phyloP scores from a whole-genome alignment of 202 grass and related monocot species.

The Eragrostis tef region DNA sequence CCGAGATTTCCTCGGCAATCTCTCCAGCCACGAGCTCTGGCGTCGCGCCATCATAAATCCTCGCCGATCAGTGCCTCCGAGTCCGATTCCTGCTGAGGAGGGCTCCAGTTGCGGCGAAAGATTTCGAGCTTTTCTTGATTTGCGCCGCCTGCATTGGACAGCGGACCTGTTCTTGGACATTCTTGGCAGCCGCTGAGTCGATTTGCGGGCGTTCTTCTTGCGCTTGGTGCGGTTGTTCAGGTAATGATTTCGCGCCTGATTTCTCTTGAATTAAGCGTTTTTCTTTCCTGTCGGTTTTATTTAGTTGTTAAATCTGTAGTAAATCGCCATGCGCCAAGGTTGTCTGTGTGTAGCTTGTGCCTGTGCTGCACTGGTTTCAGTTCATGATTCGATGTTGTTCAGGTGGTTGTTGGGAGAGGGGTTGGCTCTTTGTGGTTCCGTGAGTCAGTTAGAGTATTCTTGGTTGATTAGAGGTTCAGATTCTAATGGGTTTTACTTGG shows the following conservation, averaged over 20 bases:
- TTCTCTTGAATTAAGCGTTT: slow-evolving; percentile 28
- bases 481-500: slow-evolving; percentile 36
- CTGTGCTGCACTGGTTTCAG: slow-evolving; percentile 2
- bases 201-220: slow-evolving; percentile 40
- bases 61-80: background rate
- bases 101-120: background rate
- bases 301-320: slow-evolving; percentile 22
- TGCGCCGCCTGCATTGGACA: slow-evolving; percentile 22
- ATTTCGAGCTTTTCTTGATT: slow-evolving; percentile 37
- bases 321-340: background rate
- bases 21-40: slow-evolving; percentile 16
- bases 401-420: background rate
- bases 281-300: background rate
- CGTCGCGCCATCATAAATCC: slow-evolving; percentile 6
- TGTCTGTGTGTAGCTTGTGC: background rate
- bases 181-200: slow-evolving; percentile 17
- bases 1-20: slow-evolving; percentile 42
- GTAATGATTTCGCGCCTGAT: slow-evolving; percentile 24
- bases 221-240: slow-evolving; percentile 11
- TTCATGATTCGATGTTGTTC: slow-evolving; percentile 12
- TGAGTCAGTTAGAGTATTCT: background rate
- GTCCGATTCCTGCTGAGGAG: slow-evolving; percentile 15
- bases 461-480: no score
- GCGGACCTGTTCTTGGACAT: slow-evolving; percentile 30
- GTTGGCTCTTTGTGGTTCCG: background rate